Evolutionary conservation across 2,329 filamentous ascomycete genomes (phyloP).

Genomic region (Claviceps citrina): DNA sequence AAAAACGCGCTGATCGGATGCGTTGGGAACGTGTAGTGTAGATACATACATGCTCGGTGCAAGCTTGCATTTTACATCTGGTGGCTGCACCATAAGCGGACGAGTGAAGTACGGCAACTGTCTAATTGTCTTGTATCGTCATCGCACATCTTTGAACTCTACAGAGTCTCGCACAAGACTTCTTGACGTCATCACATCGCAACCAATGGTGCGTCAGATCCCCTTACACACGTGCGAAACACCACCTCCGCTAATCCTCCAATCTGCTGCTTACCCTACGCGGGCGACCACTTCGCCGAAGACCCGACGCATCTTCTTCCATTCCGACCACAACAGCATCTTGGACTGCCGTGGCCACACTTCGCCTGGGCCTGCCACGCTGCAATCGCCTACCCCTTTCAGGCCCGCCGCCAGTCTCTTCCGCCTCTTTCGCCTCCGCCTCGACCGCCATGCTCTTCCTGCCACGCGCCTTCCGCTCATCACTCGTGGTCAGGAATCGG

Average conservation of each 20-base stretch:
- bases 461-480: constrained; percentile 44
- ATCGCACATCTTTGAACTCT: too few species aligned
- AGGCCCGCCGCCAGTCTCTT: constrained; percentile 14
- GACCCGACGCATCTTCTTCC: constrained; percentile 1
- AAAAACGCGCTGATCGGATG: too few species aligned
- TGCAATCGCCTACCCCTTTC: constrained; percentile 2
- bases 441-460: constrained; percentile 17
- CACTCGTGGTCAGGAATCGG: constrained; percentile 59
- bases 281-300: constrained; percentile 21
- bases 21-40: too few species aligned
- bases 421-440: constrained; percentile 12
- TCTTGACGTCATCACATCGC: too few species aligned
- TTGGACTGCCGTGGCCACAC: neutral
- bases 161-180: too few species aligned
- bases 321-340: neutral
- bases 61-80: too few species aligned
- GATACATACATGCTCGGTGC: too few species aligned
- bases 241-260: neutral
- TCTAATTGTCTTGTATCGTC: too few species aligned
- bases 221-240: too few species aligned
- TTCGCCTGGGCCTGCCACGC: constrained; percentile 6
- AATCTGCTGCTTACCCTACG: constrained; percentile 20
- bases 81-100: too few species aligned
- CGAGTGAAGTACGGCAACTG: too few species aligned
- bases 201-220: too few species aligned